Conservation (phyloP, 2,329 filamentous ascomycete species). For the Didymella sp. region DNA sequence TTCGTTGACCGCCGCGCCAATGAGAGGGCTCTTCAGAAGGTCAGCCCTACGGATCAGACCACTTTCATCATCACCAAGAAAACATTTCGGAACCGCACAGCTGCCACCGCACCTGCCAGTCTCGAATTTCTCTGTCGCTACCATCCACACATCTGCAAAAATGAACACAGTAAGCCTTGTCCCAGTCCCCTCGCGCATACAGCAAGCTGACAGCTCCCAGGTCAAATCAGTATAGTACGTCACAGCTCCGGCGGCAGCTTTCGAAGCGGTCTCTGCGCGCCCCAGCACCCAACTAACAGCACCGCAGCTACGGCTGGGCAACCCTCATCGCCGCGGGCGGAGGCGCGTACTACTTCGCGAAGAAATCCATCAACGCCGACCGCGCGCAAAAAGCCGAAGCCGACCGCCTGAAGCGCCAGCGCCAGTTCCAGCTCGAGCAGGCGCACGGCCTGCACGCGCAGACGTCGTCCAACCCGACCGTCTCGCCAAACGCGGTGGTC, state of each 20-base stretch:
- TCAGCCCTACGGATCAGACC: slow-evolving; percentile 36
- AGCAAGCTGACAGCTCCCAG: slow-evolving; percentile 48
- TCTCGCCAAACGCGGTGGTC: slow-evolving; percentile 22
- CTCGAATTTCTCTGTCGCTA: neutral
- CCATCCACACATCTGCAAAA: slow-evolving; percentile 13
- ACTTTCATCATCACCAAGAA: slow-evolving; percentile 37
- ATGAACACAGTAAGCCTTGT: slow-evolving; percentile 61
- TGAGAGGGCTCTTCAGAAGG: slow-evolving; percentile 28
- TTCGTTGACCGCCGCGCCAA: slow-evolving; percentile 2
- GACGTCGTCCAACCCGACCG: slow-evolving; percentile 13
- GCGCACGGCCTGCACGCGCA: slow-evolving; percentile 15
- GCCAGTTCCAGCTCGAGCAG: slow-evolving; percentile 44
- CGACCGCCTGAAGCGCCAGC: slow-evolving; percentile 42
- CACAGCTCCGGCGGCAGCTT: slow-evolving; percentile 22
- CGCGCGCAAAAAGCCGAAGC: slow-evolving; percentile 73
- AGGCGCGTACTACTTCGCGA: slow-evolving; percentile 94
- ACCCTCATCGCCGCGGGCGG: slow-evolving; percentile 83
- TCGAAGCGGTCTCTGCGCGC: neutral
- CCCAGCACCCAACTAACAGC: slow-evolving; percentile 19
- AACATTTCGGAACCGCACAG: slow-evolving; percentile 24
- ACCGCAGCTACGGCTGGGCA: slow-evolving; percentile 84
- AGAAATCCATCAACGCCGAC: slow-evolving; percentile 91
- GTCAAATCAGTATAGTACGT: slow-evolving; percentile 66
- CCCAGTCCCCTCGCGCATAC: neutral
- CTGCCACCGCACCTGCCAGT: neutral